A percentile compares a stretch with the other conserved stretches of the same genome.
Conservation (phyloP, 768 basidiomycete genomes). For the Podaxis sp. region DNA sequence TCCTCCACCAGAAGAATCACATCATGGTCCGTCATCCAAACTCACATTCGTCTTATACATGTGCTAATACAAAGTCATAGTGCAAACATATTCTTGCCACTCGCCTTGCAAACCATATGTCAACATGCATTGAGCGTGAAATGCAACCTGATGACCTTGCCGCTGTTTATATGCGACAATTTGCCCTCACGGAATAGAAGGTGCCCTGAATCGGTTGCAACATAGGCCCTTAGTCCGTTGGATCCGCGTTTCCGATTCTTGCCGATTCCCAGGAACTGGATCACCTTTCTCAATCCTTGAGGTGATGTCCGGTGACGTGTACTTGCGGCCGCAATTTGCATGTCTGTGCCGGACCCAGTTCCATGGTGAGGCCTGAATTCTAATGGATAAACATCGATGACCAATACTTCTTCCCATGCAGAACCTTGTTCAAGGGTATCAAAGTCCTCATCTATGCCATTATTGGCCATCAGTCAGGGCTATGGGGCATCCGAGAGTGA, state of each 20-base stretch:
- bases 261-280: not conserved
- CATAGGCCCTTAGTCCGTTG: not conserved
- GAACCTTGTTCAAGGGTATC: no score
- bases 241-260: not conserved
- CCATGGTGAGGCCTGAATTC: no score
- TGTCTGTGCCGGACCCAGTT: no score
- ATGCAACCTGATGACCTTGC: conserved; percentile 46
- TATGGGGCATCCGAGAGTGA: no score
- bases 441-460: no score
- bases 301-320: not conserved
- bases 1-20: conserved; percentile 55
- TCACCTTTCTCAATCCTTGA: no score
- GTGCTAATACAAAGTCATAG: conserved; percentile 28
- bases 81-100: conserved; percentile 80
- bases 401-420: no score
- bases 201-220: not conserved
- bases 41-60: not conserved
- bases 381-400: no score
- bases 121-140: conserved; percentile 45
- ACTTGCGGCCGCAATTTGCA: not conserved
- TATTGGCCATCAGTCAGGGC: no score
- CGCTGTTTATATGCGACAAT: conserved; percentile 33
- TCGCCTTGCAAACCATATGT: conserved; percentile 51
- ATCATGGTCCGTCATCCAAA: conserved; percentile 46
- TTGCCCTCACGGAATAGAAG: conserved; percentile 14